Conservation (phyloP, 1,284 basidiomycete genomes). For the Quambalaria eucalypti region DNA sequence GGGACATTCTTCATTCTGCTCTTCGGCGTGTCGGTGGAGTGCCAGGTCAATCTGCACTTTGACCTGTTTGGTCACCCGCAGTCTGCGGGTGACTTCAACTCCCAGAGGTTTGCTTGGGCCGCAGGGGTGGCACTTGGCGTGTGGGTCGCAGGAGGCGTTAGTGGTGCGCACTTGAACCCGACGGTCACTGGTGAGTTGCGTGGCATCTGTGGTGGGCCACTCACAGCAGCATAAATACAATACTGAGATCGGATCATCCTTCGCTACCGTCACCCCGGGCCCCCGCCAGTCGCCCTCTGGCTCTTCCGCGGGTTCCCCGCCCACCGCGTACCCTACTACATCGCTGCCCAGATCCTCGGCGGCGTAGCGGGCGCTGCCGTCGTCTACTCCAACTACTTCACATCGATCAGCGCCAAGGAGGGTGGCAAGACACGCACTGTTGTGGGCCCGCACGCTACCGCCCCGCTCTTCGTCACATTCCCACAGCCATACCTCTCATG, state of each 20-base stretch:
- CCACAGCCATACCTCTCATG: conserved; percentile 37
- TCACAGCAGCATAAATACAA: neutral
- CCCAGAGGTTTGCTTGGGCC: conserved; percentile 32
- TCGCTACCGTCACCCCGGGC: neutral
- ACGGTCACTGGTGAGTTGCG: neutral
- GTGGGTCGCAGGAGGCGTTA: conserved; percentile 28
- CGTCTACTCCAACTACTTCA: conserved; percentile 66
- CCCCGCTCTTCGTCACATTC: conserved; percentile 62
- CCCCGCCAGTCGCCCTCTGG: conserved; percentile 58
- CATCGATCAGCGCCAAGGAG: conserved; percentile 64
- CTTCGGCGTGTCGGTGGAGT: conserved; percentile 39
- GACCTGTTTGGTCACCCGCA: conserved; percentile 5
- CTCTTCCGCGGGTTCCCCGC: conserved; percentile 65
- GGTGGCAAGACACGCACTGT: conserved; percentile 61
- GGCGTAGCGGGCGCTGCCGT: conserved; percentile 60
- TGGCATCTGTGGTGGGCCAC: neutral
- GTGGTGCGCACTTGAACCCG: conserved; percentile 30
- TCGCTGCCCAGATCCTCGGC: conserved; percentile 64
- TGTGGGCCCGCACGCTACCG: conserved; percentile 52
- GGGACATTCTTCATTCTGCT: conserved; percentile 12
- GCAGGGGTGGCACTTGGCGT: conserved; percentile 32
- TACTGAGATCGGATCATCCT: neutral
- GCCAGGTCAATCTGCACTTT: conserved; percentile 34
- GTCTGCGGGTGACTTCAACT: conserved; percentile 18
- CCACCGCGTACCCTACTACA: conserved; percentile 65